phyloP scores from a whole-genome alignment of 768 basidiomycete species.

The Rhodosporidiobolus odoratus region DNA sequence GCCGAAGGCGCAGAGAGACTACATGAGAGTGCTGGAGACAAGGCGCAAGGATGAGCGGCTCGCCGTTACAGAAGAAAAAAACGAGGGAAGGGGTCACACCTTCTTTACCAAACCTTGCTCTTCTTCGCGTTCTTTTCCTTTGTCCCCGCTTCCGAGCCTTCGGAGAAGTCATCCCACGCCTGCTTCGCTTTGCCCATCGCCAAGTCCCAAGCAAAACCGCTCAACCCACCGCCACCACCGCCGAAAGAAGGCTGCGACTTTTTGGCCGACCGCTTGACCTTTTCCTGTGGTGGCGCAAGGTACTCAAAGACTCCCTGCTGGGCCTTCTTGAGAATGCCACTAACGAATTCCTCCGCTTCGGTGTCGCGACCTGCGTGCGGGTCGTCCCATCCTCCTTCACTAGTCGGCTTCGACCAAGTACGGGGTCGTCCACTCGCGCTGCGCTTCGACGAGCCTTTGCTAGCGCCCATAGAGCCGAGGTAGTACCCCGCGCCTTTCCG shows the following conservation, averaged over 20 bases:
- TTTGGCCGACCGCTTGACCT: slow-evolving; percentile 4
- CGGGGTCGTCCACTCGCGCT: neutral
- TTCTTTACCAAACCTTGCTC: too few species aligned
- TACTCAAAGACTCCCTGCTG: slow-evolving; percentile 2
- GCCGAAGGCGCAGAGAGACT: too few species aligned
- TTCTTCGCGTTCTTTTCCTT: neutral
- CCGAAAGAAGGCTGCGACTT: neutral
- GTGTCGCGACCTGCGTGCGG: slow-evolving; percentile 9
- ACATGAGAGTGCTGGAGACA: too few species aligned
- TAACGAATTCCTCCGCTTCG: slow-evolving; percentile 18
- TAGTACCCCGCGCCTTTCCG: slow-evolving; percentile 20
- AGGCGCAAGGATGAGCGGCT: too few species aligned
- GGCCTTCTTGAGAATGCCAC: slow-evolving; percentile 9
- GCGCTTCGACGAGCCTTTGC: neutral
- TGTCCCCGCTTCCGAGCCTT: too few species aligned
- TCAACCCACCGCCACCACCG: neutral
- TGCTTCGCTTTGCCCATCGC: slow-evolving; percentile 18
- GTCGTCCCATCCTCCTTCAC: slow-evolving; percentile 18
- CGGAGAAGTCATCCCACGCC: slow-evolving; percentile 18
- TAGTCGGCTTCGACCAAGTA: slow-evolving; percentile 1
- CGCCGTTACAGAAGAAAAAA: too few species aligned
- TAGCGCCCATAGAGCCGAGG: neutral
- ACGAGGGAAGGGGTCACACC: too few species aligned
- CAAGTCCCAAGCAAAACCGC: slow-evolving; percentile 14
- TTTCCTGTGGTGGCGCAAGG: neutral